Evolutionary conservation across 768 basidiomycete genomes (phyloP), one percentile per base, ranked within the genome.

Genomic region (Suillus weaverae): DNA sequence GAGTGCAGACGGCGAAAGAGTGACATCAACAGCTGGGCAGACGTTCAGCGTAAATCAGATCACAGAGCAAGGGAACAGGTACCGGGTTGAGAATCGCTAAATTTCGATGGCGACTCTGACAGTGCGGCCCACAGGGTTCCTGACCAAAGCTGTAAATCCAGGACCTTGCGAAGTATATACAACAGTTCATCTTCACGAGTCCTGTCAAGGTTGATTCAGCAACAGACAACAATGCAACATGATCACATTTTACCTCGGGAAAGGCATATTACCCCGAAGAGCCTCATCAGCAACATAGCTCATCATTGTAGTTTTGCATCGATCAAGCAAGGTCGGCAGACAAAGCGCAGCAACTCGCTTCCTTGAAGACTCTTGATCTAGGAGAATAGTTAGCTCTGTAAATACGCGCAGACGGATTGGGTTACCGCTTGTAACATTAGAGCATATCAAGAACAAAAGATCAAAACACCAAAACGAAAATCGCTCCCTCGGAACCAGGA

Each of bases 381-480:
- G 5, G 35, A 53, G 5, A 5, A 36, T 18, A 33, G 22, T 62
- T 32, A 55, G 48, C 26, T 10, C 7, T 38, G n/a, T 14, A 2
- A 36, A 33, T 18, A 38, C 11, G 5, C 5, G 6, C 30, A 46
- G 33, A 35, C 41, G 18, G 38, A 54, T 20, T 30, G 6, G 64
- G 79, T 35, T 64, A 89, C 91, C 90, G 76, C 80, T 82, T 1
- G 85, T 86, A 1, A 81, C 79, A 69, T 88, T 78, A 0, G 91
- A 90, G 70, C 92, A 95, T 36, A 95, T 81, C 67, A 91, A 72
- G 75, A 96, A 95, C 39, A 97, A 73, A 13, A 95, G 78, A 70
- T 97, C 94, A 63, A 96, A 89, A 72, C 92, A 95, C 94, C 94
- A 96, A 78, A 93, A 95, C 8, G 92, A 89, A 73, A 96, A 96